A percentile compares a stretch with the other conserved stretches of the same genome.
Conservation (phyloP, 1,284 basidiomycete genomes). For the Volvariella surrecta region DNA sequence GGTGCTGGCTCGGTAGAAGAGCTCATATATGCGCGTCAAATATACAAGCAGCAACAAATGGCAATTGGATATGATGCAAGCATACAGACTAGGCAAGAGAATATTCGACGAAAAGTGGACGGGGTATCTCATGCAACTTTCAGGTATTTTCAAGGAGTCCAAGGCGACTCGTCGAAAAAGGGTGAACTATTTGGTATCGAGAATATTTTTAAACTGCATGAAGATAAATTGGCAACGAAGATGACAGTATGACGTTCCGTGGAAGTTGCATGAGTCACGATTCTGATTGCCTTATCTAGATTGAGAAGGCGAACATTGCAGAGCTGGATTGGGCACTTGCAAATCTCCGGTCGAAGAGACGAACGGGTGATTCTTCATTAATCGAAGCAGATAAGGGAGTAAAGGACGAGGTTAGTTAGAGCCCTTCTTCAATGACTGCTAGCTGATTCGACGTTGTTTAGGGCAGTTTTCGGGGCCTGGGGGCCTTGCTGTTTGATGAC, state of each 20-base stretch:
- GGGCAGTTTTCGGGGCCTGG: conserved; percentile 54
- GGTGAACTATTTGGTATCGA: conserved; percentile 79
- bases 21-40: conserved; percentile 76
- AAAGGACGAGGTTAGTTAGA: conserved; percentile 42
- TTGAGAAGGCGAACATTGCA: conserved; percentile 62
- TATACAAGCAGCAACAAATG: conserved; percentile 90
- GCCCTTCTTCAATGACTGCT: not conserved
- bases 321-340: conserved; percentile 74
- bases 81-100: conserved; percentile 57
- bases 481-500: conserved; percentile 62
- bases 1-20: conserved; percentile 85
- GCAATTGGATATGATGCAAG: conserved; percentile 79
- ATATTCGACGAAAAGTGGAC: not conserved
- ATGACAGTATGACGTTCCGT: conserved; percentile 39
- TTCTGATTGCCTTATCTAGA: conserved; percentile 30
- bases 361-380: conserved; percentile 23
- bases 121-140: not conserved
- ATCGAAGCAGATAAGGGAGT: conserved; percentile 44
- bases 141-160: conserved; percentile 77
- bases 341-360: conserved; percentile 41
- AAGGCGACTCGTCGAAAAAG: conserved; percentile 62
- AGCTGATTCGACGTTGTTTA: conserved; percentile 15
- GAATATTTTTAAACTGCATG: conserved; percentile 79
- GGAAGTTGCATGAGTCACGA: not conserved
- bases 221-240: conserved; percentile 64